Conservation (phyloP, 164 flowering plant species). For the Piper betle region DNA sequence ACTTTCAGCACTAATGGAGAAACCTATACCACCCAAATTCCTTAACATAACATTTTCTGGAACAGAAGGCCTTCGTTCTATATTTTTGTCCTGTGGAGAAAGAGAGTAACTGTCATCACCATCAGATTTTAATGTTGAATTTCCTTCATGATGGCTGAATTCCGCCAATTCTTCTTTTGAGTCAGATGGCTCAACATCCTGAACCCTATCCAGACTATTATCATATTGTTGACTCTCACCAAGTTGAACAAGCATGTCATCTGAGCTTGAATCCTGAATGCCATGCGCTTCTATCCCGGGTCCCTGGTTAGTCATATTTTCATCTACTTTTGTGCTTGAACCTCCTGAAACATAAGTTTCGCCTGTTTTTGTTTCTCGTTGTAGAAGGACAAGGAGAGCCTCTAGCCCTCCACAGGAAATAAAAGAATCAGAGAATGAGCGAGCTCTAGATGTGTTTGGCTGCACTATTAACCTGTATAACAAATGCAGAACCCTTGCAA, state of each 20-base stretch:
- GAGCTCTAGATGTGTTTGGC: conserved; percentile 85
- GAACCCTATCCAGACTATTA: conserved; percentile 11
- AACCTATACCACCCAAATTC: conserved; percentile 82
- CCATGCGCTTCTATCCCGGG: neutral
- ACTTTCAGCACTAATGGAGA: conserved; percentile 82
- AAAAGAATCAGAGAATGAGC: conserved; percentile 81
- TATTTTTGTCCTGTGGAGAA: conserved; percentile 16
- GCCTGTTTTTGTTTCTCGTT: conserved; percentile 87
- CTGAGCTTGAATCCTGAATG: neutral
- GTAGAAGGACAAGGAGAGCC: conserved; percentile 87
- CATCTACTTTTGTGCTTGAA: conserved; percentile 15
- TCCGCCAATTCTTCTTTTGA: conserved; percentile 29
- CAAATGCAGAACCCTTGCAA: conserved; percentile 84
- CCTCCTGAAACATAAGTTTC: conserved; percentile 27
- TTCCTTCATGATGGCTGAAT: conserved; percentile 18
- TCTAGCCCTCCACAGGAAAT: conserved; percentile 88
- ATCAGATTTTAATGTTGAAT: conserved; percentile 15
- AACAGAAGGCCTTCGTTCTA: conserved; percentile 49
- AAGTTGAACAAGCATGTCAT: conserved; percentile 14
- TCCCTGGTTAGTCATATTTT: conserved; percentile 1
- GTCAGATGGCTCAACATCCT: conserved; percentile 19
- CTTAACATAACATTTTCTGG: conserved; percentile 45
- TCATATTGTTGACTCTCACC: neutral
- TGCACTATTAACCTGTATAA: conserved; percentile 88
- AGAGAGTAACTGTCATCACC: conserved; percentile 11